Evolutionary conservation across 2,329 filamentous ascomycete species (phyloP), one percentile per base, ranked within the genome.

Genomic region (Chaetomiaceae sp.): DNA sequence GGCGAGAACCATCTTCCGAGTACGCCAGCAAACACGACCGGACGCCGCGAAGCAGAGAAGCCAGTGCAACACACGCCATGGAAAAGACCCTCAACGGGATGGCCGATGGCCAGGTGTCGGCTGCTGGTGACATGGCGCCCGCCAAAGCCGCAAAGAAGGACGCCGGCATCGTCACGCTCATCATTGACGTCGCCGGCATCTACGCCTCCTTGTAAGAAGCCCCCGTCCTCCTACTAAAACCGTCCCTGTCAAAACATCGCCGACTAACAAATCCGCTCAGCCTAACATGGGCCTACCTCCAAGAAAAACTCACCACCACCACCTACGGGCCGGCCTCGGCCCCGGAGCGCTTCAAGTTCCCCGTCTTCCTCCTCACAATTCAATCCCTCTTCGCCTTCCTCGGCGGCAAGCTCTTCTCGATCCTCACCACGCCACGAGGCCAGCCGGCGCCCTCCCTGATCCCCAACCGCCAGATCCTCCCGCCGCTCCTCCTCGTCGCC

Each of bases 251-350:
- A 4, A 27, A n/a, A 13, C 8, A 23, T 20, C 25, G 14, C 23
- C 21, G 3, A 41, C 41, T 42, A 27, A 33, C 11, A 18, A 4
- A 10, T 27, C 7, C 29, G 3, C n/a, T 32, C 56, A 90, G 92
- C 74, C 75, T 99, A 48, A 95, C 91, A 30, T 99, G 94, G 94
- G 94, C 89, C 21, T 85, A 95, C 60, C 86, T 99, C 56, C 94
- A 99, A 77, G 94, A 99, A 72, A 90, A 94, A 65, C 89, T 99
- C 65, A 97, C 94, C 25, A 99, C 94, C 13, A 97, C 90, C 10
- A 79, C 84, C 7, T 94, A 97, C 71, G 87, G 87, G 54, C 73
- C 85, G 11, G 66, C 53, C 1, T 51, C 46, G 38, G 14, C 32
- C 20, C 45, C 51, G 2, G 64, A 95, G 69, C 84, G 89, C 63